Evolutionary conservation across 768 basidiomycete genomes (phyloP).

Genomic region (Tylopilus plumbeoviolaceoides): DNA sequence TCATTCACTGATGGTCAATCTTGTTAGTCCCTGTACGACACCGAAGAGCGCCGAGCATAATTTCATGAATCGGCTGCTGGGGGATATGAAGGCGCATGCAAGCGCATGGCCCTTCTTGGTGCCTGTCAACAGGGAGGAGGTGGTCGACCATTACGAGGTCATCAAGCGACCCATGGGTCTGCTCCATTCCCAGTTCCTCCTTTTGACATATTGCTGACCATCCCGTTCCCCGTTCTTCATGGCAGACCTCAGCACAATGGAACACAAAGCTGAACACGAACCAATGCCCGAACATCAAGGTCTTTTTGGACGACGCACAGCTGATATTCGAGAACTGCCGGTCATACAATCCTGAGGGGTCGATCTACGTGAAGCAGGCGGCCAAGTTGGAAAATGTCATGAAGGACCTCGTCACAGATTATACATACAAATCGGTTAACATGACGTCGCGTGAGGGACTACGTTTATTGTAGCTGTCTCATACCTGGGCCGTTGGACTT

Average conservation of each 20-base stretch:
- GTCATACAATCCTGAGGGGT: conserved; percentile 77
- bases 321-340: conserved; percentile 89
- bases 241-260: conserved; percentile 83
- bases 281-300: conserved; percentile 70
- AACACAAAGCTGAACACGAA: conserved; percentile 86
- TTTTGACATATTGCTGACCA: neutral
- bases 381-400: conserved; percentile 78
- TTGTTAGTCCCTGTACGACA: conserved; percentile 34
- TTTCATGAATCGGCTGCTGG: conserved; percentile 73
- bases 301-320: conserved; percentile 75
- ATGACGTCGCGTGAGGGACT: conserved; percentile 1
- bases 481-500: neutral
- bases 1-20: conserved; percentile 2
- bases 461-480: neutral
- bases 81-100: conserved; percentile 72
- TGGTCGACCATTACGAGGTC: conserved; percentile 85
- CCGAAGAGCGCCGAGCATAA: conserved; percentile 55
- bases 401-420: conserved; percentile 44
- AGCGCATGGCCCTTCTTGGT: conserved; percentile 83
- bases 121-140: conserved; percentile 78
- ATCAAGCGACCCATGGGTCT: conserved; percentile 91
- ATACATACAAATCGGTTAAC: conserved; percentile 20
- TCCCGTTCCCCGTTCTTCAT: neutral
- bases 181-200: conserved; percentile 21
- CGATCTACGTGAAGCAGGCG: conserved; percentile 81